These are phyloP conservation scores for Saccharomyces pastorianus DNA, from an alignment of 1,139 yeast genomes.

Conservation along the genomic window DNA sequence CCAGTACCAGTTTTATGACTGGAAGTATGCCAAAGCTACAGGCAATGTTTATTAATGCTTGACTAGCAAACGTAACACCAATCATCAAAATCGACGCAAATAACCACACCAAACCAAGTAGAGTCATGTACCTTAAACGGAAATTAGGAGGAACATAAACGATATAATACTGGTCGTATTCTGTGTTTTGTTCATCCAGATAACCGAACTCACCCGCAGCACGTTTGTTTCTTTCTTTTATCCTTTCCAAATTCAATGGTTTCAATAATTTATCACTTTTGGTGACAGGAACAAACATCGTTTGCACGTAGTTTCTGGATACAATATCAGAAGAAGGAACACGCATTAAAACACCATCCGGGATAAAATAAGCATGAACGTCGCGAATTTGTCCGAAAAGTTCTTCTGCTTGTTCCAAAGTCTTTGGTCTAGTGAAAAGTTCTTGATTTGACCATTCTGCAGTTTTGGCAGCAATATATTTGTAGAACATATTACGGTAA, in stretches of 20 bases:
- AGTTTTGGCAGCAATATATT: conserved; percentile 32
- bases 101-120: conserved; percentile 61
- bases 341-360: conserved; percentile 73
- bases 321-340: conserved; percentile 81
- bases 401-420: conserved; percentile 39
- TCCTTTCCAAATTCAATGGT: conserved; percentile 34
- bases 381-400: conserved; percentile 38
- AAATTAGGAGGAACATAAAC: conserved; percentile 86
- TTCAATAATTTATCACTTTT: conserved; percentile 62
- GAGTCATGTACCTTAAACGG: conserved; percentile 45
- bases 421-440: conserved; percentile 46
- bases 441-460: conserved; percentile 45
- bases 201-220: conserved; percentile 44
- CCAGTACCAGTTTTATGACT: background rate
- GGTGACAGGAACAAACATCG: conserved; percentile 74
- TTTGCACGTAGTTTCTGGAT: conserved; percentile 53
- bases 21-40: background rate
- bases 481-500: conserved; percentile 45
- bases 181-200: conserved; percentile 41
- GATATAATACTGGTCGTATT: conserved; percentile 55
- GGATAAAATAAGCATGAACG: conserved; percentile 50
- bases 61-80: conserved; percentile 18
- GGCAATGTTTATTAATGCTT: background rate
- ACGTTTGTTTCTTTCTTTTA: conserved; percentile 30
- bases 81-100: conserved; percentile 51